Evolutionary conservation across 2,329 filamentous ascomycete species (phyloP), one percentile per base, ranked within the genome.

Genomic region (Ilyonectria sp.): DNA sequence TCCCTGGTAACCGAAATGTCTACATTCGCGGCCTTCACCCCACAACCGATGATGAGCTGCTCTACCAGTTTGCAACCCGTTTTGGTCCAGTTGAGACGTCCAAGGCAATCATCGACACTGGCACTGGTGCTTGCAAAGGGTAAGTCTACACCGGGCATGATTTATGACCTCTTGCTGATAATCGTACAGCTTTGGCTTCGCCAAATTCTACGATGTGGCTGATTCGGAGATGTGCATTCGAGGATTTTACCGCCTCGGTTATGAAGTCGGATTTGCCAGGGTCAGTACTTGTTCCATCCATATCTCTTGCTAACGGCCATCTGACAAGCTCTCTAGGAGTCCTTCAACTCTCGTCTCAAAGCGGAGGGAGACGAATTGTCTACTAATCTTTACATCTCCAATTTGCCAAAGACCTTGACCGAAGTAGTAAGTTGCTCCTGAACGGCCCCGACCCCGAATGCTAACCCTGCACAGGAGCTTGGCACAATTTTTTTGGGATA

Each of bases 361-460:
- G 95, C 96, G 52, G 93, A 98, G 77, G 93, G 95, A 63, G 95
- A 99, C 77, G 93, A 93, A 59, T 78, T 82, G 47, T 98, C 97
- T 53, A 98, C 96, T 71, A 99, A 99, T 79, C 89, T 99, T 70
- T 99, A 99, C 82, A 95, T 98, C 70, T 99, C 97, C 31, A 99
- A 98, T 82, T 89, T 99, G 50, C 96, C 96, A 40, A 95, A 95
- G 82, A 90, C 91, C 70, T 91, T 97, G 87, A 97, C 93, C 59
- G 97, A 99, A 85, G 91, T 94, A 75, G 94, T 95, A 82, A 79
- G 92, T 85, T 55, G 6, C 9, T 19, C 2, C 13, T 21, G 26
- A 33, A 9, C 4, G 19, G 7, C 11, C 5, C 6, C 17, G 31
- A 47, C 21, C 11, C 15, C 31, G 1, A 19, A 37, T 40, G 23